A percentile compares a stretch with the other conserved stretches of the same genome.
phyloP scores from a whole-genome alignment of 78 protist species.

The Salpingoeca rosetta region DNA sequence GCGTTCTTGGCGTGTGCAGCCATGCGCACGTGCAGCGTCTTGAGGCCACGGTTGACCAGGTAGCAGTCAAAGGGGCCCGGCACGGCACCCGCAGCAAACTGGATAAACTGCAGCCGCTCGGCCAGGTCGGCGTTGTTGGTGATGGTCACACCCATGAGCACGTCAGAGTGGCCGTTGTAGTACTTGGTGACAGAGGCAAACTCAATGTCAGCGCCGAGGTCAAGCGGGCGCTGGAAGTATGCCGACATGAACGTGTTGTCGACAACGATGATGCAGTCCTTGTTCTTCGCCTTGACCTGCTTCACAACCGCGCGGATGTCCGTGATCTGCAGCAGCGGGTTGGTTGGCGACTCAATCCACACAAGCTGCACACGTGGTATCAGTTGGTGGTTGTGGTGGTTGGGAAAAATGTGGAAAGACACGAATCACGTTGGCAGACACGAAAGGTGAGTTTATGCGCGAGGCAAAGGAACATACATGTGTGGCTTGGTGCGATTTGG shows the following conservation, averaged over 20 bases:
- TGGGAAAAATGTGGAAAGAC: too few relatives aligned
- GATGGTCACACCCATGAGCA: conserved; percentile 15
- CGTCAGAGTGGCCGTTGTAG: conserved; percentile 51
- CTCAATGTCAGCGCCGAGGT: conserved; percentile 65
- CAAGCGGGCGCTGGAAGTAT: conserved; percentile 36
- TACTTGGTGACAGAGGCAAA: conserved; percentile 61
- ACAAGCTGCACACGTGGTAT: conserved; percentile 32
- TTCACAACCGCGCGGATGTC: conserved; percentile 26
- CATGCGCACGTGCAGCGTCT: conserved; percentile 50
- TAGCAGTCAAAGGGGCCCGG: conserved; percentile 42
- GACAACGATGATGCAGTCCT: conserved; percentile 1
- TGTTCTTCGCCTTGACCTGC: not conserved
- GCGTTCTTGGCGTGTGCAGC: conserved; percentile 26
- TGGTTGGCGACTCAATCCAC: conserved; percentile 63
- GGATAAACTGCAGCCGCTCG: conserved; percentile 21
- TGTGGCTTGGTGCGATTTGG: too few relatives aligned
- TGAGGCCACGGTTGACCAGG: conserved; percentile 31
- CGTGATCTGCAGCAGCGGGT: conserved; percentile 33
- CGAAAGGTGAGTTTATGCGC: too few relatives aligned
- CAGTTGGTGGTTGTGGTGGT: too few relatives aligned
- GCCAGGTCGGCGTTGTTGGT: not conserved
- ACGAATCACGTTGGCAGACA: too few relatives aligned
- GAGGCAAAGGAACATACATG: too few relatives aligned
- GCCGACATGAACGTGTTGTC: conserved; percentile 51
- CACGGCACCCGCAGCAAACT: conserved; percentile 49